These are phyloP conservation scores for Neofusicoccum cordaticola DNA, from an alignment of 2,329 filamentous ascomycete species.

Conservation along the genomic window DNA sequence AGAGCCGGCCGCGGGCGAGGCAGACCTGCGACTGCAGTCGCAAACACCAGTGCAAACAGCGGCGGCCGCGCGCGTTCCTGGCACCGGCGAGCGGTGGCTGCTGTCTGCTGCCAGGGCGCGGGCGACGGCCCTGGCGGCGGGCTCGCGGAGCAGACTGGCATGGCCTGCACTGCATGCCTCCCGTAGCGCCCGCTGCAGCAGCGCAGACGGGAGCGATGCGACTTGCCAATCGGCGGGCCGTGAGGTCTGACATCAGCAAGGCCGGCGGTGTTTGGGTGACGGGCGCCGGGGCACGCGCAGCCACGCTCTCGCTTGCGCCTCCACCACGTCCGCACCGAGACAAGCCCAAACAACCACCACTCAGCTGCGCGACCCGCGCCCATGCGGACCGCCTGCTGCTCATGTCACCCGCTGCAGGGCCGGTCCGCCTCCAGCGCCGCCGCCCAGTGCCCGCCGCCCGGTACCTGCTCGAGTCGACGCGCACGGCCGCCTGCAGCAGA, in stretches of 20 bases:
- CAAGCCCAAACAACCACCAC: background rate
- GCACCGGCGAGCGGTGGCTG: too few species aligned
- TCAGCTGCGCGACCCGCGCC: background rate
- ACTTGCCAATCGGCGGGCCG: background rate
- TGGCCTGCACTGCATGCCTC: background rate
- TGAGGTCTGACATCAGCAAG: conserved; percentile 8
- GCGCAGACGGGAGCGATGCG: background rate
- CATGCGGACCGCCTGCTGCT: conserved; percentile 1
- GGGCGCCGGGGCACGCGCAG: background rate
- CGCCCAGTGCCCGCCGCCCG: background rate
- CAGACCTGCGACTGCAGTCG: background rate
- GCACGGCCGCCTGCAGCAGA: background rate
- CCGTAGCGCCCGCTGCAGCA: background rate
- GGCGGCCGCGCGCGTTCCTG: background rate
- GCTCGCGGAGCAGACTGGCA: background rate
- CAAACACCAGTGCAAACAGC: background rate
- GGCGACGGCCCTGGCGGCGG: background rate
- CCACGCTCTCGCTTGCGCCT: background rate
- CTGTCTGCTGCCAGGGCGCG: background rate
- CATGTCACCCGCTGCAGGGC: conserved; percentile 5
- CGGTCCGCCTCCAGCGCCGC: background rate
- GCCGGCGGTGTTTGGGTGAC: background rate
- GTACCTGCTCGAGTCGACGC: too few species aligned
- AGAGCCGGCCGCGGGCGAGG: background rate
- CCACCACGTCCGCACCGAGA: background rate